These are phyloP conservation scores for Fusarium duplospermum DNA, from an alignment of 2,329 filamentous ascomycete genomes.

Conservation along the genomic window DNA sequence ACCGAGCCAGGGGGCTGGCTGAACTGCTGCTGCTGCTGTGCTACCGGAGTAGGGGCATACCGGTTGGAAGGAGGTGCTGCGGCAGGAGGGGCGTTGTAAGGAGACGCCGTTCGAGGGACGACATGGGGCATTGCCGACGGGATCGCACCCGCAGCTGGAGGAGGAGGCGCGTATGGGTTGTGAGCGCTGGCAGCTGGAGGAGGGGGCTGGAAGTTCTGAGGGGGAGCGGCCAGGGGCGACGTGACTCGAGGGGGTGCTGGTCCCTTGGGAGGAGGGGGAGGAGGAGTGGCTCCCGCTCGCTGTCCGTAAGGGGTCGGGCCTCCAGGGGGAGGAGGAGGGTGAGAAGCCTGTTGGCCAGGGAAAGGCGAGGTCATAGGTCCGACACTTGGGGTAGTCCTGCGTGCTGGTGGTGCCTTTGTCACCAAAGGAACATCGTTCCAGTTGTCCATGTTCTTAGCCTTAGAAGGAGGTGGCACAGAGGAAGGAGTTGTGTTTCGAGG, in stretches of 20 bases:
- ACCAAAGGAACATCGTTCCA: constrained; percentile 98
- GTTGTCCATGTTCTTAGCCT: constrained; percentile 77
- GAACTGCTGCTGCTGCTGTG: constrained; percentile 60
- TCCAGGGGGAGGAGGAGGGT: constrained; percentile 60
- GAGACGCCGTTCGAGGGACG: constrained; percentile 81
- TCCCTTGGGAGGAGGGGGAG: constrained; percentile 87
- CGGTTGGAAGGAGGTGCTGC: constrained; percentile 77
- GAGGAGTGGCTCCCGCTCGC: constrained; percentile 74
- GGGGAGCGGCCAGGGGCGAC: constrained; percentile 74
- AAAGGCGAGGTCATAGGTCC: constrained; percentile 81
- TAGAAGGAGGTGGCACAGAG: constrained; percentile 72
- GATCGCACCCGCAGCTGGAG: constrained; percentile 73
- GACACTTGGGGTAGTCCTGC: constrained; percentile 79
- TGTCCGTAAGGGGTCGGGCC: constrained; percentile 65
- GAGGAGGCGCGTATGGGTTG: constrained; percentile 62
- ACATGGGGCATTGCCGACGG: constrained; percentile 66
- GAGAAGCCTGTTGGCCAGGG: constrained; percentile 68
- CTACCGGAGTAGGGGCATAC: constrained; percentile 76
- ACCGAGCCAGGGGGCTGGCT: constrained; percentile 56
- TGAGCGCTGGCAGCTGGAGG: constrained; percentile 73
- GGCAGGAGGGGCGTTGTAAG: constrained; percentile 84
- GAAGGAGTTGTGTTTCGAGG: constrained; percentile 75
- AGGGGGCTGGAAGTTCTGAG: constrained; percentile 57
- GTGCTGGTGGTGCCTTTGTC: constrained; percentile 73
- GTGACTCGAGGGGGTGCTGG: constrained; percentile 75